Evolutionary conservation across 2,329 filamentous ascomycete genomes (phyloP), one percentile per base, ranked within the genome.

Genomic region (Blastomyces gilchristii): DNA sequence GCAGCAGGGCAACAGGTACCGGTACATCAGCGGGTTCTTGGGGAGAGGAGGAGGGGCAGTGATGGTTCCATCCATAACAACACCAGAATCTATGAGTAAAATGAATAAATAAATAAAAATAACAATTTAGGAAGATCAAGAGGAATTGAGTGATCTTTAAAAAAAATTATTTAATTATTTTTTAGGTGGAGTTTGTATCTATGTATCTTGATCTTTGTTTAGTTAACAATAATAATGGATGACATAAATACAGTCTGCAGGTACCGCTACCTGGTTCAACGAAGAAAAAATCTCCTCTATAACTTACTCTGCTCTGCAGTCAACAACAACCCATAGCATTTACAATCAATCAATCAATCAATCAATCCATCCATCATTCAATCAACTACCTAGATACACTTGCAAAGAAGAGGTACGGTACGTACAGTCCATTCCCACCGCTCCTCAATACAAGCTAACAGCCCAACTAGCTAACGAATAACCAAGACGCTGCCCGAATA

Each of bases 1-100:
- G 34, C 49, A 47, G 49, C 47, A 45, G 28, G n/a, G 22, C 56
- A 12, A 12, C 16, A 57, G 54, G 58, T 60, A 60, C 58, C 45
- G 14, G 53, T 56, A 56, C 53, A 34, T 22, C n/a, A 22, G n/a
- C n/a, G n/a, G n/a, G n/a, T 22, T 22, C n/a, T 22, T 22, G n/a
- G n/a, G n/a, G n/a, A 22, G n/a, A 22, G n/a, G n/a, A 22, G n/a
- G n/a, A 22, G n/a, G n/a, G n/a, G 28, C 28, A 31, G 28, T 8
- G 31, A 34, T 34, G 31, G 3, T 34, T 34, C 7, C 31, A 1
- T 34, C 7, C 31, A 1, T 5, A 8, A 5, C 7, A 5, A 8
- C 31, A 34, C 4, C 34, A 37, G 34, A 37, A 14, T 28, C 12
- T 28, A 47, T 18, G 34, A 37, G 34, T 7, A 37, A 37, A 37